Percentiles rank a stretch among this genome's conserved stretches.
Conservation (phyloP, 305 asterid genomes). For the Solanum aculeatissimum region DNA sequence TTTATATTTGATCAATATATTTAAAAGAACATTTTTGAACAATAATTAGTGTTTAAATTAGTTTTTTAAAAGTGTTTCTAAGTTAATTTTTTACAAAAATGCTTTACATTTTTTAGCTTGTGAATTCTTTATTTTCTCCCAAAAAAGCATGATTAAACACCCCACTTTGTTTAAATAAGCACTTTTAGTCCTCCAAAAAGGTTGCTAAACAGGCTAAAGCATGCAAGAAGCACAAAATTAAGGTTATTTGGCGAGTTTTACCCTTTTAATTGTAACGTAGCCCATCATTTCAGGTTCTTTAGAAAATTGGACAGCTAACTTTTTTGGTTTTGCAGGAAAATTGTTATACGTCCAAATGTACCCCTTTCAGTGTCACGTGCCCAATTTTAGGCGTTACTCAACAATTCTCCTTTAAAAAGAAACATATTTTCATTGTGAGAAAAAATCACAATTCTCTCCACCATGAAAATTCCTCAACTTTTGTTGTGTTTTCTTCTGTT, state of each 20-base stretch:
- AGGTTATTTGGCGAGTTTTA: too few species aligned
- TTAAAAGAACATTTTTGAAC: too few species aligned
- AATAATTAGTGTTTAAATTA: background rate
- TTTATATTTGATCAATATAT: too few species aligned
- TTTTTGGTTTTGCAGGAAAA: background rate
- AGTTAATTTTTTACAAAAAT: too few species aligned
- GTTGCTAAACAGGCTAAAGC: background rate
- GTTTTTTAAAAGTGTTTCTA: too few species aligned
- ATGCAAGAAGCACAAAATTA: too few species aligned
- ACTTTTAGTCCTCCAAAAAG: background rate
- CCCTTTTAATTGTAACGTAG: background rate
- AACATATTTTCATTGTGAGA: background rate
- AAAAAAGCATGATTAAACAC: background rate
- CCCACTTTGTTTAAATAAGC: too few species aligned
- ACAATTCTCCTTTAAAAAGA: background rate
- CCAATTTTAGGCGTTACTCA: background rate
- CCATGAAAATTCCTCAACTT: background rate
- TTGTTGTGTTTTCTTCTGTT: background rate
- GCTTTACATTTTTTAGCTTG: background rate
- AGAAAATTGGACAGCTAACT: background rate
- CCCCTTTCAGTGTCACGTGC: background rate
- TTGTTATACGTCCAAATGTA: background rate
- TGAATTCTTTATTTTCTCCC: background rate
- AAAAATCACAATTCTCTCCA: background rate
- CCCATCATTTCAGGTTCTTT: background rate